Conservation (phyloP, 164 flowering plant species). For the Akebia trifoliata region DNA sequence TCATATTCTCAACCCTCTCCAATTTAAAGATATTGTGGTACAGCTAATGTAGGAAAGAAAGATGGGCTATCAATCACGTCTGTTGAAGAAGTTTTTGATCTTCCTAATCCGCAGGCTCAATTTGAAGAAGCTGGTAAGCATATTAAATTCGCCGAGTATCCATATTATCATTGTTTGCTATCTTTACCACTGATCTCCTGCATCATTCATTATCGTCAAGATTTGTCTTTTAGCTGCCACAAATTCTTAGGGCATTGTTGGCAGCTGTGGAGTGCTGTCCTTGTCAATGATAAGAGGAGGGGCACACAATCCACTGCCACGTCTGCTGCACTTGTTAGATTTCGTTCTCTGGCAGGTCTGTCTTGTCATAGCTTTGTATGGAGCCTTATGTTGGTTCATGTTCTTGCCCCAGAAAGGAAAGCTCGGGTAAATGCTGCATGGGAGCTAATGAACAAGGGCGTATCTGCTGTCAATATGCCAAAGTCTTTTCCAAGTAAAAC, state of each 20-base stretch:
- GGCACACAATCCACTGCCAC: no score
- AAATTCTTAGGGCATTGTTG: no score
- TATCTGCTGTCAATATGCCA: slow-evolving; percentile 38
- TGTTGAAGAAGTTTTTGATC: slow-evolving; percentile 20
- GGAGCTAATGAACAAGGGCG: slow-evolving; percentile 81
- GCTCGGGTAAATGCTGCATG: slow-evolving; percentile 73
- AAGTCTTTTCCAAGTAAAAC: slow-evolving; percentile 30
- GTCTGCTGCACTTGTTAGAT: no score
- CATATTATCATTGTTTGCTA: background rate
- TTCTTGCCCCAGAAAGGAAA: slow-evolving; percentile 47
- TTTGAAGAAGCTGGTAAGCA: slow-evolving; percentile 34
- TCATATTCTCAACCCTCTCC: background rate
- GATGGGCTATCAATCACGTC: slow-evolving; percentile 3
- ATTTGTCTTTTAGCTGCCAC: no score
- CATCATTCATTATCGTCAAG: background rate
- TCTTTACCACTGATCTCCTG: background rate
- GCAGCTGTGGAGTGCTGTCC: no score
- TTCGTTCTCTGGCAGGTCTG: no score
- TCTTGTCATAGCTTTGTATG: no score
- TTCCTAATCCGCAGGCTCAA: slow-evolving; percentile 22
- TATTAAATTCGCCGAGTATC: no score
- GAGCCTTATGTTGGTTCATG: no score
- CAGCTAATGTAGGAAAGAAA: slow-evolving; percentile 9
- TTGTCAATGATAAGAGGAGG: no score
- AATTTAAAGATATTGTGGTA: background rate